Conservation (phyloP, 192 early-diverging fungal genomes). For the Coemansia sp. region DNA sequence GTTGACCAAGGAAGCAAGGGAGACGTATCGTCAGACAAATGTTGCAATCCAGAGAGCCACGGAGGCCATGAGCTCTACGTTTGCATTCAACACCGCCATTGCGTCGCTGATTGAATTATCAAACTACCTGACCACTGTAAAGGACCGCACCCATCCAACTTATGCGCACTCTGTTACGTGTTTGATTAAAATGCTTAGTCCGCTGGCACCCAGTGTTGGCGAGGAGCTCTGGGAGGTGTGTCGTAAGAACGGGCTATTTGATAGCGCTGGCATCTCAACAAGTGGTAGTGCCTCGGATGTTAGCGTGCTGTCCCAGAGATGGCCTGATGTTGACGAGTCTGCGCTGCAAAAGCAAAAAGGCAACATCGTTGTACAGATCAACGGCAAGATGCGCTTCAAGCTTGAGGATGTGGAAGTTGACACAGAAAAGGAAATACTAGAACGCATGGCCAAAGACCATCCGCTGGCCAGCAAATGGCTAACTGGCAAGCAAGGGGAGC, state of each 20-base stretch:
- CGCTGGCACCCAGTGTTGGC: slow-evolving; percentile 71
- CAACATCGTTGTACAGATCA: slow-evolving; percentile 59
- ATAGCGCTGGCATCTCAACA: neutral
- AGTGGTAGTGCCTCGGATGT: neutral
- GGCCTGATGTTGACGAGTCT: slow-evolving; percentile 59
- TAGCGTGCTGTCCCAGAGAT: slow-evolving; percentile 58
- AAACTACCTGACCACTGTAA: slow-evolving; percentile 38
- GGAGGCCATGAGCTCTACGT: slow-evolving; percentile 39
- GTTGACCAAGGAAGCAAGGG: slow-evolving; percentile 34
- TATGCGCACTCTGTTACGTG: slow-evolving; percentile 57
- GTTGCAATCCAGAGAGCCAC: slow-evolving; percentile 49
- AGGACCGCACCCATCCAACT: slow-evolving; percentile 47
- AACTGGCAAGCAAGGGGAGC: slow-evolving; percentile 32
- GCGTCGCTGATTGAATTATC: slow-evolving; percentile 84
- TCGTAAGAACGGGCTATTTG: slow-evolving; percentile 28
- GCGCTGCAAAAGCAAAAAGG: slow-evolving; percentile 57
- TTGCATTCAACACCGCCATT: slow-evolving; percentile 83
- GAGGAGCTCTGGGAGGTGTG: slow-evolving; percentile 70
- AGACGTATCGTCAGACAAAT: slow-evolving; percentile 38
- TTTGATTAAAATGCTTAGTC: slow-evolving; percentile 71
- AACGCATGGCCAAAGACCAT: slow-evolving; percentile 48
- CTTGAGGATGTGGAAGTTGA: slow-evolving; percentile 41
- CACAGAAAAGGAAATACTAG: slow-evolving; percentile 39
- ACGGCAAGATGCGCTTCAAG: slow-evolving; percentile 77
- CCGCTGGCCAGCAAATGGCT: slow-evolving; percentile 60